Evolutionary conservation across 768 basidiomycete species (phyloP).

Genomic region (Pholiota microspora): DNA sequence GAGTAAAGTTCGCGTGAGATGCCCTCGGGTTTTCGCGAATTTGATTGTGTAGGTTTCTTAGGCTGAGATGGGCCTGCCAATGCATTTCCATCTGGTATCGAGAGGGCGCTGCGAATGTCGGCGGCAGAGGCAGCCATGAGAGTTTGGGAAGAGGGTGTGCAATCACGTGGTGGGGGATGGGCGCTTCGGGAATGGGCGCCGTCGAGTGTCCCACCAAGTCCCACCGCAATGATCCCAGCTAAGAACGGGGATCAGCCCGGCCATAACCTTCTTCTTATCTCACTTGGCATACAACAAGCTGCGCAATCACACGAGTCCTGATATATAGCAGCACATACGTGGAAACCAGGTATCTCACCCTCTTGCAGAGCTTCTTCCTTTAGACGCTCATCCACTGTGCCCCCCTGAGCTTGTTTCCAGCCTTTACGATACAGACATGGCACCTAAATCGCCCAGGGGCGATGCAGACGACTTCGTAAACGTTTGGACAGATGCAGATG

Average conservation of each 20-base stretch:
- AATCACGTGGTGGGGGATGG: slow-evolving; percentile 21
- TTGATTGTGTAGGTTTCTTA: slow-evolving; percentile 40
- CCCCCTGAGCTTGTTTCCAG: background rate
- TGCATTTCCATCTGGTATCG: slow-evolving; percentile 47
- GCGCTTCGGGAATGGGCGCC: background rate
- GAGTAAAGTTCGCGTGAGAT: slow-evolving; percentile 92
- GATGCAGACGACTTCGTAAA: slow-evolving; percentile 22
- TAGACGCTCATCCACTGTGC: background rate
- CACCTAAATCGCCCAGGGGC: background rate
- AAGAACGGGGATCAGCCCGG: background rate
- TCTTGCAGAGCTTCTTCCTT: background rate
- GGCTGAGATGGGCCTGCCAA: slow-evolving; percentile 43
- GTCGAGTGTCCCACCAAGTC: too few relatives aligned
- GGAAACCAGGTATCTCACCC: background rate
- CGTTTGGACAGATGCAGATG: slow-evolving; percentile 17
- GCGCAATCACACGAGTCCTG: background rate
- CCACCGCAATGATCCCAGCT: too few relatives aligned
- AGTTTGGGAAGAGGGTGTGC: slow-evolving; percentile 13
- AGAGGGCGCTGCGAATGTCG: slow-evolving; percentile 84
- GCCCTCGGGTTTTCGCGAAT: slow-evolving; percentile 76
- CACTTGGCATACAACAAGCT: background rate
- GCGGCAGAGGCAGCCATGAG: slow-evolving; percentile 69
- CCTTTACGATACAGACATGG: background rate
- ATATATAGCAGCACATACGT: background rate
- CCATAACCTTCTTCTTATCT: background rate